phyloP scores from a whole-genome alignment of 2,329 filamentous ascomycete species.

The Cordyceps cateniannulata region DNA sequence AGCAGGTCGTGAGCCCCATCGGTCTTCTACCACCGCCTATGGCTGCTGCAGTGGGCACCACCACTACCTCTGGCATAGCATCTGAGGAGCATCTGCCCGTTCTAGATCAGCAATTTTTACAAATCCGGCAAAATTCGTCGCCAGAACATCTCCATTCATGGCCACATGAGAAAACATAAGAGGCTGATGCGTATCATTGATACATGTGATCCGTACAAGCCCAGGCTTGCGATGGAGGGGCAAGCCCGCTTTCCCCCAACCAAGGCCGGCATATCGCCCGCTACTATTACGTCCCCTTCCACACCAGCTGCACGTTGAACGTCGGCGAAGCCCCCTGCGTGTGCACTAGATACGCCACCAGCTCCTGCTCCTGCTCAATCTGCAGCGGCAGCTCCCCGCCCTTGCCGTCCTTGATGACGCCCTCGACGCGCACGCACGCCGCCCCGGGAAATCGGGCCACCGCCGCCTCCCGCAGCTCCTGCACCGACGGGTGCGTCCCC shows the following conservation, averaged over 20 bases:
- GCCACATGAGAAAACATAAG: too few species aligned
- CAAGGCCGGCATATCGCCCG: background rate
- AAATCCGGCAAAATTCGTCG: background rate
- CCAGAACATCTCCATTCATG: background rate
- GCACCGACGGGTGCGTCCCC: slow-evolving; percentile 43
- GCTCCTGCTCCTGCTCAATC: slow-evolving; percentile 65
- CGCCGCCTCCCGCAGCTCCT: slow-evolving; percentile 57
- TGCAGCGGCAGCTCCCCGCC: slow-evolving; percentile 56
- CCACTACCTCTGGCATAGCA: too few species aligned
- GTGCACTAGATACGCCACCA: slow-evolving; percentile 65
- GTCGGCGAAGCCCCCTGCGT: slow-evolving; percentile 41
- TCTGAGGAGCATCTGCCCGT: background rate
- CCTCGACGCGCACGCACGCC: slow-evolving; percentile 55
- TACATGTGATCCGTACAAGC: background rate
- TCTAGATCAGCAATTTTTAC: background rate
- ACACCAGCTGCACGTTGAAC: slow-evolving; percentile 36
- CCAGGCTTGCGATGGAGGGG: background rate
- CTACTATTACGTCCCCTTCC: slow-evolving; percentile 18
- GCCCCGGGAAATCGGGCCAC: slow-evolving; percentile 54
- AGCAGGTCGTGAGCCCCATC: background rate
- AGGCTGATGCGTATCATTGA: background rate
- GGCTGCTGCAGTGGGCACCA: background rate
- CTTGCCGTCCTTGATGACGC: slow-evolving; percentile 53
- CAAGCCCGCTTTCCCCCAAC: background rate
- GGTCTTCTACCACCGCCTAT: background rate